Percentiles rank a stretch among this genome's conserved stretches.
Evolutionary conservation across 805 yeast genomes (phyloP).

Genomic region (Teunomyces tritomae): DNA sequence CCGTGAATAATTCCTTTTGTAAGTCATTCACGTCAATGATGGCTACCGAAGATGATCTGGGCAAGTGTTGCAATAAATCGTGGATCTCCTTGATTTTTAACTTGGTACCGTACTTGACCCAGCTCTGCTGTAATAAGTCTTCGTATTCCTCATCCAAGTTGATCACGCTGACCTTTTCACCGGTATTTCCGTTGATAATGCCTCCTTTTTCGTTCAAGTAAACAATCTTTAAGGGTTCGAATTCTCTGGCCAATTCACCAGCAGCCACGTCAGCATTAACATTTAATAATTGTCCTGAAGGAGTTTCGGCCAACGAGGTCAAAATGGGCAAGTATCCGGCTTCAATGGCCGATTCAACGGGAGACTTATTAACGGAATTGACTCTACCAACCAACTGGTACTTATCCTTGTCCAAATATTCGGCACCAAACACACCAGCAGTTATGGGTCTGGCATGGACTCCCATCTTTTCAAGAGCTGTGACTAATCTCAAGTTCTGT

Average conservation of each 20-base stretch:
- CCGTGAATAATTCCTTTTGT: constrained; percentile 96
- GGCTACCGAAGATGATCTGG: constrained; percentile 97
- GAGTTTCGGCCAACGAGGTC: constrained; percentile 94
- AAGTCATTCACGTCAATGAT: constrained; percentile 92
- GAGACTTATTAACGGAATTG: constrained; percentile 75
- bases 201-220: constrained; percentile 98
- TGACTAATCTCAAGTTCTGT: constrained; percentile 91
- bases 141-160: constrained; percentile 97
- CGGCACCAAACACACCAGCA: constrained; percentile 94
- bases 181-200: constrained; percentile 85
- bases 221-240: constrained; percentile 95
- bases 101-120: constrained; percentile 99
- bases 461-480: constrained; percentile 94
- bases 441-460: constrained; percentile 98
- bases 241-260: constrained; percentile 93
- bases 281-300: constrained; percentile 93
- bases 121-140: constrained; percentile 81
- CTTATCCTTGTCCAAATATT: constrained; percentile 84
- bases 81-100: constrained; percentile 94
- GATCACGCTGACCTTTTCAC: constrained; percentile 84
- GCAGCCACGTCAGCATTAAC: constrained; percentile 99
- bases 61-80: constrained; percentile 88
- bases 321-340: constrained; percentile 97
- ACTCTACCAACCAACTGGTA: constrained; percentile 92
- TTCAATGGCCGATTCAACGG: constrained; percentile 88